Base-by-base conservation (phyloP, 2,329 filamentous ascomycete genomes). In the Endocalyx cinctus region DNA sequence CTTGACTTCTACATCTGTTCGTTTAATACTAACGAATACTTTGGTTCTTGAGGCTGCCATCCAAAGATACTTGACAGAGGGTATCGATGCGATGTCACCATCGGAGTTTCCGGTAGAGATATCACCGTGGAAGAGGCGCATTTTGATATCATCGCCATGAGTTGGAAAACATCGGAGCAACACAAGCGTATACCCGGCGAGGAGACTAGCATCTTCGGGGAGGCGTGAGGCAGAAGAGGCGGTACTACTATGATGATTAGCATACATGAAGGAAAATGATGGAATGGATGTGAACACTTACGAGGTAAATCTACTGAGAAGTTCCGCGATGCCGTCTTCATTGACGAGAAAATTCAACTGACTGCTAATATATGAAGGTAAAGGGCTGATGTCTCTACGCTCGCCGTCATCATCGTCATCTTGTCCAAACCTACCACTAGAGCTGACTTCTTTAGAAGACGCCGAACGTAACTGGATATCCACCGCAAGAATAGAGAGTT, bases 1-100 rank as follows among this genome's bases (percentile, higher is more conserved):
- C 32, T 25, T 60, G 37, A 29, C 60, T 43, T 31, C 50, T 33
- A 27, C 52, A 44, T 20, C 57, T 35, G 34, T 56, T 45, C 33
- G 54, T 8, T 51, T 35, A n/a, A 67, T 57, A 5, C 39, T 38
- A 27, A 47, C 35, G 45, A 67, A 58, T 3, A 73, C 56, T 0
- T 51, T 50, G 0, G 72, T 75, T 35, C 60, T 58, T 12, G 57
- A 64, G 48, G 67, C 69, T 20, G 64, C 72, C 34, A 83, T 72
- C 87, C 92, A 96, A 46, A 97, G 86, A 52, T 87, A 95, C 46
- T 83, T 82, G 37, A 90, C 79, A 1, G 84, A 79, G 1, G 86
- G 83, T 7, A 81, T 53, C n/a, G n/a, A n/a, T 40, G 53, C 63
- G 39, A 37, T 38, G 62, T 45, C 50, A 57, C 32, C 52, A 62